phyloP scores from a whole-genome alignment of 805 yeast genomes.

The Saccharomyces eubayanus region DNA sequence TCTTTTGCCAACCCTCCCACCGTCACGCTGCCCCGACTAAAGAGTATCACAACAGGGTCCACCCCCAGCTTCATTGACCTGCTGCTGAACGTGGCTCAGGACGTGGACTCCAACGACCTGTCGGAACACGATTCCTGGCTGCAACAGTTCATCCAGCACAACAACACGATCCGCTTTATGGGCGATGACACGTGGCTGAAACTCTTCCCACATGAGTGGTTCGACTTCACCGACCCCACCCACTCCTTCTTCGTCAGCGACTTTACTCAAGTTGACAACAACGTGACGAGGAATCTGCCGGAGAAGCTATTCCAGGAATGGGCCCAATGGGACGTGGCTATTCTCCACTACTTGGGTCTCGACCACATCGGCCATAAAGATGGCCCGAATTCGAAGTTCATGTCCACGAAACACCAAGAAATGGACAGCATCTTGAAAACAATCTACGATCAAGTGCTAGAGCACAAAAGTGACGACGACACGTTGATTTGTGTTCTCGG shows the following conservation, averaged over 20 bases:
- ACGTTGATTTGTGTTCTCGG: constrained; percentile 75
- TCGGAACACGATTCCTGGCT: constrained; percentile 83
- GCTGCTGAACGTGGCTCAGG: constrained; percentile 86
- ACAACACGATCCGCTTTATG: constrained; percentile 58
- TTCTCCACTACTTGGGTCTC: constrained; percentile 84
- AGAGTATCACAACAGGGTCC: constrained; percentile 90
- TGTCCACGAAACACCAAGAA: constrained; percentile 76
- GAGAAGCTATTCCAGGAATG: constrained; percentile 38
- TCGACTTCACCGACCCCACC: constrained; percentile 71
- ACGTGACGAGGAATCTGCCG: constrained; percentile 82
- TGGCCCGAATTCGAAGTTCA: constrained; percentile 73
- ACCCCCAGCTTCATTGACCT: constrained; percentile 94
- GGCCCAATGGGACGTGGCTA: constrained; percentile 70
- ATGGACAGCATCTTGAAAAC: constrained; percentile 64
- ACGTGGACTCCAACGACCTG: constrained; percentile 60
- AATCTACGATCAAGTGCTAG: constrained; percentile 37
- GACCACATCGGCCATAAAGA: constrained; percentile 98
- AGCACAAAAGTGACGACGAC: constrained; percentile 32
- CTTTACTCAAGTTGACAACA: constrained; percentile 85
- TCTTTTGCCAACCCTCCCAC: constrained; percentile 94
- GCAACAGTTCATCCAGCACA: constrained; percentile 43
- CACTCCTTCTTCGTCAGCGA: constrained; percentile 92
- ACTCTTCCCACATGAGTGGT: constrained; percentile 61
- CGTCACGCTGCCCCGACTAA: constrained; percentile 86
- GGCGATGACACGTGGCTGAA: constrained; percentile 99